These are phyloP conservation scores for Stevia rebaudiana DNA, from an alignment of 140 eudicot genomes.

Conservation along the genomic window DNA sequence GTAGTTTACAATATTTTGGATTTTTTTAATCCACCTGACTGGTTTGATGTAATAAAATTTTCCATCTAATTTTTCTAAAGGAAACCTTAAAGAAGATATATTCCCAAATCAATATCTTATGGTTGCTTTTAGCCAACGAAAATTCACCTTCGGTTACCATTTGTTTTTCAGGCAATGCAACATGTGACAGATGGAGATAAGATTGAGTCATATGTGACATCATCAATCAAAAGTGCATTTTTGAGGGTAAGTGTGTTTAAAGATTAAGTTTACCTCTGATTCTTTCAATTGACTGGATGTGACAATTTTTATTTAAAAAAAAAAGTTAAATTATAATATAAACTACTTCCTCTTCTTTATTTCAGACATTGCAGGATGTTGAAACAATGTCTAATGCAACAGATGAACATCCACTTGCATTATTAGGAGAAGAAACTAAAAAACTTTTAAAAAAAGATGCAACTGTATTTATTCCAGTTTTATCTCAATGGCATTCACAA, in stretches of 20 bases:
- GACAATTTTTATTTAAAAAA: not conserved
- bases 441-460: slow-evolving; percentile 63
- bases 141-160: slow-evolving; percentile 8
- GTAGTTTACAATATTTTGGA: not conserved
- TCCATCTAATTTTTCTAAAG: slow-evolving; percentile 5
- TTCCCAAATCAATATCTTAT: slow-evolving; percentile 1
- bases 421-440: slow-evolving; percentile 78
- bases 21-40: not conserved
- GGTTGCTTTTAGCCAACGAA: slow-evolving; percentile 14
- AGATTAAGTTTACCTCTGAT: not conserved
- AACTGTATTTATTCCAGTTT: slow-evolving; percentile 60
- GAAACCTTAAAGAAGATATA: slow-evolving; percentile 2
- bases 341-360: not conserved
- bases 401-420: slow-evolving; percentile 77
- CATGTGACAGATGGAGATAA: slow-evolving; percentile 70
- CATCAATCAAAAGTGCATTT: slow-evolving; percentile 81
- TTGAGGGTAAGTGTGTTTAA: slow-evolving; percentile 50
- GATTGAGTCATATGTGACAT: slow-evolving; percentile 67
- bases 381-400: slow-evolving; percentile 65
- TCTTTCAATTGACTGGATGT: slow-evolving; percentile 8
- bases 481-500: slow-evolving; percentile 80
- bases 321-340: not conserved
- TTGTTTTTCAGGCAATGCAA: slow-evolving; percentile 51
- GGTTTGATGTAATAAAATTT: slow-evolving; percentile 1
- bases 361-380: slow-evolving; percentile 70